Percentiles rank a stretch among this genome's conserved stretches.
Evolutionary conservation across 768 basidiomycete species (phyloP).

Genomic region (Boletus huronensis): DNA sequence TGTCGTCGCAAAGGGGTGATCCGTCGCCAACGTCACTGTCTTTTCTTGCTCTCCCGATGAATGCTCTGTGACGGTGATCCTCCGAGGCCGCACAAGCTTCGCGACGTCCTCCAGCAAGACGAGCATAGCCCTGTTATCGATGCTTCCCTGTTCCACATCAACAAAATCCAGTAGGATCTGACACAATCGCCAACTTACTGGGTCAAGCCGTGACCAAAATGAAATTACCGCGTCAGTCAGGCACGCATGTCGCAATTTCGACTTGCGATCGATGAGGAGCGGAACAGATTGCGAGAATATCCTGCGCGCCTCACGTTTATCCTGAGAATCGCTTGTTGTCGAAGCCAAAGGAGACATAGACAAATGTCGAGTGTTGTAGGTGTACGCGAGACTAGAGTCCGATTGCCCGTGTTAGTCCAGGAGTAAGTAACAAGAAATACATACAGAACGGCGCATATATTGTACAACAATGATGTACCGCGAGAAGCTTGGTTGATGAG

Average conservation of each 20-base stretch:
- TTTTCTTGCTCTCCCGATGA: not conserved
- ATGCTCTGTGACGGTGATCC: slow-evolving; percentile 15
- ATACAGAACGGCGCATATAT: slow-evolving; percentile 65
- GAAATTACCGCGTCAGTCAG: slow-evolving; percentile 55
- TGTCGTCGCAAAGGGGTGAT: slow-evolving; percentile 14
- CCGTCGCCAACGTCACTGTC: not conserved
- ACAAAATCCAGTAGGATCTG: not conserved
- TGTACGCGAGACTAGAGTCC: slow-evolving; percentile 58
- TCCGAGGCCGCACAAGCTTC: slow-evolving; percentile 47
- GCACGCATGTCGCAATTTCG: slow-evolving; percentile 49
- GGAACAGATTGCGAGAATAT: slow-evolving; percentile 55
- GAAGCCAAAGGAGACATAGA: slow-evolving; percentile 54
- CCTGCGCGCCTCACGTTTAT: slow-evolving; percentile 44
- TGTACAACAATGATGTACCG: slow-evolving; percentile 56
- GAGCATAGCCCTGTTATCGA: slow-evolving; percentile 42
- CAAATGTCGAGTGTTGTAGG: slow-evolving; percentile 61
- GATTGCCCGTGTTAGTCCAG: not conserved
- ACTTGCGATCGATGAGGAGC: slow-evolving; percentile 60
- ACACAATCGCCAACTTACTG: slow-evolving; percentile 21
- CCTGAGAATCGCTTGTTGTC: slow-evolving; percentile 37
- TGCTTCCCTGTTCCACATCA: slow-evolving; percentile 29
- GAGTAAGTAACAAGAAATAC: slow-evolving; percentile 24
- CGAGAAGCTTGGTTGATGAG: slow-evolving; percentile 39
- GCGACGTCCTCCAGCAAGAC: slow-evolving; percentile 57
- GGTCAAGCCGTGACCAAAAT: slow-evolving; percentile 60